Conservation (phyloP, 2,329 filamentous ascomycete species). For the Fusarium compactum region DNA sequence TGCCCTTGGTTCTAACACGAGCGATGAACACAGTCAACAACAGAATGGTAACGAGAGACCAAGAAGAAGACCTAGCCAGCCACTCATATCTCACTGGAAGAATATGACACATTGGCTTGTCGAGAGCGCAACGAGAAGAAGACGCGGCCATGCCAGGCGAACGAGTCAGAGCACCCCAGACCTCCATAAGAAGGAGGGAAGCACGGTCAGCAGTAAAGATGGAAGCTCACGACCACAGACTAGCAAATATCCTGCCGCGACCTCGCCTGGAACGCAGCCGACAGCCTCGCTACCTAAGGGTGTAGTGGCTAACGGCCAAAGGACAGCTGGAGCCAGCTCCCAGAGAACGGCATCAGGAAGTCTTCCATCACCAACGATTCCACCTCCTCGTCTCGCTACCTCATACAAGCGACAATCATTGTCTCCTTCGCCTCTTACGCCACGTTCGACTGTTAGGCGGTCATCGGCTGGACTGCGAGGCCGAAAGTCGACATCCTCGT, state of each 20-base stretch:
- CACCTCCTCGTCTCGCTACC: conserved; percentile 50
- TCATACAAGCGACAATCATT: conserved; percentile 81
- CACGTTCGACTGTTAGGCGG: conserved; percentile 85
- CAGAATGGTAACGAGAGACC: conserved; percentile 58
- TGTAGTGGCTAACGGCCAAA: conserved; percentile 65
- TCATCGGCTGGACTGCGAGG: conserved; percentile 86
- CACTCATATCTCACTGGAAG: conserved; percentile 71
- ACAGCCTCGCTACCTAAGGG: conserved; percentile 63
- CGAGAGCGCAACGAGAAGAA: conserved; percentile 68
- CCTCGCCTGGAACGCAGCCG: conserved; percentile 51
- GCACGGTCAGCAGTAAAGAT: conserved; percentile 62
- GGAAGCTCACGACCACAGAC: conserved; percentile 70
- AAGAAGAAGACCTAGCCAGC: conserved; percentile 68
- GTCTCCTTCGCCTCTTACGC: conserved; percentile 88
- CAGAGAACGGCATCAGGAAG: conserved; percentile 43
- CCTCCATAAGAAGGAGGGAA: conserved; percentile 63
- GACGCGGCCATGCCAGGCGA: conserved; percentile 61
- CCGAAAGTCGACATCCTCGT: conserved; percentile 95
- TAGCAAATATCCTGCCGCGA: conserved; percentile 64
- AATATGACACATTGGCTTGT: conserved; percentile 74
- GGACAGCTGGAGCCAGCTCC: conserved; percentile 37
- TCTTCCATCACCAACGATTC: conserved; percentile 47
- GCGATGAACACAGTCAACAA: conserved; percentile 47
- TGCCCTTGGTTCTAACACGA: conserved; percentile 55
- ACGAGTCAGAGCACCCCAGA: conserved; percentile 71